phyloP scores from a whole-genome alignment of 129 eudicot genomes.

The Tagetes patula region DNA sequence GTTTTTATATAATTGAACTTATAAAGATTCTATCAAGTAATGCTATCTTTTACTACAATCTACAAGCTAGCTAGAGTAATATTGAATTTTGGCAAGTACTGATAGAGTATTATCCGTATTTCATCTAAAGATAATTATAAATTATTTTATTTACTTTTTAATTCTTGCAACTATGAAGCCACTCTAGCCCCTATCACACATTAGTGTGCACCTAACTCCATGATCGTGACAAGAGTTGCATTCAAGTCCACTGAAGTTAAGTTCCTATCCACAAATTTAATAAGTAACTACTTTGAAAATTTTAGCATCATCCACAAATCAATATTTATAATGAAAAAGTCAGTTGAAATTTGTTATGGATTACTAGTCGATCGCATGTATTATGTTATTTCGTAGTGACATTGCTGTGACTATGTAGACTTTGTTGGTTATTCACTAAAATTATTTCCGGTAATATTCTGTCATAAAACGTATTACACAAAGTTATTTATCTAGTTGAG shows the following conservation, averaged over 20 bases:
- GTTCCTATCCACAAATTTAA: not conserved
- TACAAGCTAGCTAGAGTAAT: not conserved
- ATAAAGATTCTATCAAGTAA: not conserved
- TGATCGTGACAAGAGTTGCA: constrained; percentile 14
- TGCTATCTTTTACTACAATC: not conserved
- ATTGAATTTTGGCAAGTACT: not conserved
- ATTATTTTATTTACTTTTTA: too few species aligned
- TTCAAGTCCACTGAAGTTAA: constrained; percentile 8
- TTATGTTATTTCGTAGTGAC: too few species aligned
- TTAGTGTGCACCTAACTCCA: not conserved
- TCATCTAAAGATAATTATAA: not conserved
- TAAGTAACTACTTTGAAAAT: too few species aligned
- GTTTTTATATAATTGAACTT: not conserved
- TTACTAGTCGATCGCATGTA: too few species aligned
- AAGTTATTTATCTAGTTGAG: too few species aligned
- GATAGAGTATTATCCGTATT: not conserved
- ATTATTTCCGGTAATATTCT: too few species aligned
- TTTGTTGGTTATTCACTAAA: too few species aligned
- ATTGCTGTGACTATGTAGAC: too few species aligned
- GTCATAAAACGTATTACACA: too few species aligned
- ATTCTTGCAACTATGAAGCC: constrained; percentile 6
- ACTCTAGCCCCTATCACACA: not conserved
- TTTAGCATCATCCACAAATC: too few species aligned
- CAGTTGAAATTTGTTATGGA: too few species aligned
- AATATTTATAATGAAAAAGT: too few species aligned